Evolutionary conservation across 371 early-diverging fungal genomes (phyloP), one percentile per base, ranked within the genome.

Genomic region (Blakeslea trispora): DNA sequence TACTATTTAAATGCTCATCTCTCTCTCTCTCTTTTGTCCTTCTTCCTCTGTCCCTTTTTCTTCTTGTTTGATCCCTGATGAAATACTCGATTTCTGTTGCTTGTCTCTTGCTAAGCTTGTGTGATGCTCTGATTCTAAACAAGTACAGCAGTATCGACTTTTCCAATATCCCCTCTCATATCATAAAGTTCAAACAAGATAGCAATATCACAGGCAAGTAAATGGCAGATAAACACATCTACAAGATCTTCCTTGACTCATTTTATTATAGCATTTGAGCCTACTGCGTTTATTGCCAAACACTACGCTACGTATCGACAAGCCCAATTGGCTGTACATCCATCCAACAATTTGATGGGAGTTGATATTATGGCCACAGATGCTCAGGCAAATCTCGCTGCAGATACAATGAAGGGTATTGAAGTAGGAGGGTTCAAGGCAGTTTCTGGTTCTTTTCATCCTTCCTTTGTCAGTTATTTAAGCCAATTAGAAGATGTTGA

Each of bases 401-500:
- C 34, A 1, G 39, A 40, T 14, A 7, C 42, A 15, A 41, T 65
- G 14, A 51, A 53, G 19, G 49, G 61, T 17, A 46, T 65, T 2
- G 40, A 53, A n/a, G 57, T 65, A 21, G 57, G 52, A 21, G 32
- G 45, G 7, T 65, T 53, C 42, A 61, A 50, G 28, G 57, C 63
- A 3, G 45, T 63, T 19, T 17, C 48, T 48, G 68, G 68, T 15
- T 44, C 50, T 0, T 67, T 67, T n/a, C 28, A 51, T 17, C 53
- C 59, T 32, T 43, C 64, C 3, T 77, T 77, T 63, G 61, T 68
- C 1, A 57, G 55, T 9, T 74, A 71, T 28, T 57, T 77, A 2
- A 60, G 56, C 11, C 43, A 52, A 9, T 48, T 69, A 14, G 66
- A 75, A 14, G 80, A 68, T 37, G 65, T 85, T n/a, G 85, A 72